Base-by-base conservation (phyloP, 768 basidiomycete species). In the Postia placenta region DNA sequence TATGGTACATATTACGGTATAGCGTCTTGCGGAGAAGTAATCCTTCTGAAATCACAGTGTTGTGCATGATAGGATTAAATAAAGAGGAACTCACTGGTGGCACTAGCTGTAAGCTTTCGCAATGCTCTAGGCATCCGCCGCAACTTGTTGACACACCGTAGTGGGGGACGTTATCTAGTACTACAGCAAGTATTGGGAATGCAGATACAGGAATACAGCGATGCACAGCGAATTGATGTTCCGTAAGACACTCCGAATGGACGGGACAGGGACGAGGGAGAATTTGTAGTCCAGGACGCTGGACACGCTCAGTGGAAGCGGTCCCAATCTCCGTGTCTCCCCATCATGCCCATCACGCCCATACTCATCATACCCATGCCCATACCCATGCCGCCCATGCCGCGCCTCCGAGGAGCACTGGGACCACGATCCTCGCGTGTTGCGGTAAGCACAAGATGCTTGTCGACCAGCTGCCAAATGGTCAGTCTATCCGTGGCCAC, bases 391-490 rank as follows among this genome's bases (percentile, higher is more conserved):
- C 54, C 56, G 55, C 76, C 74, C 56, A 80, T 67, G 60, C 81
- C 75, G 58, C 83, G 67, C 30, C 69, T 63, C 12, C 70, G 69
- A 15, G 67, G 67, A n/a, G 72, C 65, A 54, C 72, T 67, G 30
- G 67, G 49, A 5, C 53, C 53, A 47, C 82, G 75, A 30, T 85
- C 82, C 23, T 79, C 80, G 35, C 79, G 75, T 47, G 72, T 64
- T 19, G 81, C 79, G 33, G 78, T 71, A 25, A 89, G 60, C 19
- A 87, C 63, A 33, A 75, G 56, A 58, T 92, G 87, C 55, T 87
- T 91, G 62, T 92, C 89, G 25, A 92, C 87, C 48, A 92, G 74
- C 89, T 78, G 37, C 53, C 15, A 20, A 11, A 39, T n/a, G n/a
- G n/a, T n/a, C n/a, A n/a, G n/a, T n/a, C n/a, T n/a, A n/a, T n/a